Conservation (phyloP, 352 stramenopile genomes). For the Phytophthora sojae region DNA sequence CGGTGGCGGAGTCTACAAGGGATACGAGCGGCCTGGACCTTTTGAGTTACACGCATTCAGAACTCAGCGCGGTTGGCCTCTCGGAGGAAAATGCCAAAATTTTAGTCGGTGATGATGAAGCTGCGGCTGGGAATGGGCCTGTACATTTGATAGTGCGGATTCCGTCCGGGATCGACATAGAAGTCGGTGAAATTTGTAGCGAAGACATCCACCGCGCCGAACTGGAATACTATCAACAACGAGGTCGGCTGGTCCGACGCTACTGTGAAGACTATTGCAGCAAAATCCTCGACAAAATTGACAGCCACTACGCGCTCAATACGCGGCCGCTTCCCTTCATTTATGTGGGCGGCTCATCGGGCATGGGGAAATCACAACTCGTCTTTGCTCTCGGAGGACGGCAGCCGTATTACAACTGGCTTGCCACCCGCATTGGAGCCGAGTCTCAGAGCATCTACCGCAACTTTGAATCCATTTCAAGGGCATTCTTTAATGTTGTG, state of each 20-base stretch:
- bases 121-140: neutral
- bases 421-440: neutral
- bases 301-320: neutral
- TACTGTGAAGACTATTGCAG: constrained; percentile 1
- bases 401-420: constrained; percentile 18
- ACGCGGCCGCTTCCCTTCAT: neutral
- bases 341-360: constrained; percentile 14
- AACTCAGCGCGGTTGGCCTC: neutral
- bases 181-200: too few relatives aligned
- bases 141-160: neutral
- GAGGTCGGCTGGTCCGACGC: neutral
- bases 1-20: neutral
- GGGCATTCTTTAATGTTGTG: neutral
- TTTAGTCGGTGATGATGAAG: neutral
- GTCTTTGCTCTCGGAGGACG: constrained; percentile 17
- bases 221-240: neutral
- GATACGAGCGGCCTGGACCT: neutral
- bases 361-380: constrained; percentile 22
- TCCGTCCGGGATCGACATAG: neutral
- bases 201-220: neutral
- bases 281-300: constrained; percentile 14
- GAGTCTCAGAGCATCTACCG: neutral
- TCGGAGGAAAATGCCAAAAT: neutral
- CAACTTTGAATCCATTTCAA: constrained; percentile 4
- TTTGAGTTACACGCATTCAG: neutral